Evolutionary conservation across 768 basidiomycete genomes (phyloP).

Genomic region (Symmetrospora coprosmae): DNA sequence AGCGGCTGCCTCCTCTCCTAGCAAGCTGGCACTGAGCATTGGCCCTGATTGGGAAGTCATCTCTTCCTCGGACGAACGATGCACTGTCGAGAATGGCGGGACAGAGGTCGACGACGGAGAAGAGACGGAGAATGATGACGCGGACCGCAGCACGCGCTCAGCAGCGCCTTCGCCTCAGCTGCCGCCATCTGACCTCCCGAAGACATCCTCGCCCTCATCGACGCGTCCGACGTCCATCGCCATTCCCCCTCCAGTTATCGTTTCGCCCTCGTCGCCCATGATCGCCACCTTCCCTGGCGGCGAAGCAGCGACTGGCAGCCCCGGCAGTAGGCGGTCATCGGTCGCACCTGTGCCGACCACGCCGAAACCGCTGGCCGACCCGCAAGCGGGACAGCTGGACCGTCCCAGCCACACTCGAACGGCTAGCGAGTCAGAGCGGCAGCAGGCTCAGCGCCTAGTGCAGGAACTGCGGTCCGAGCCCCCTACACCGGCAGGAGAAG

Average conservation of each 20-base stretch:
- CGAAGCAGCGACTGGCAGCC: no score
- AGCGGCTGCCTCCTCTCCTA: no score
- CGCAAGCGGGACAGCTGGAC: neutral
- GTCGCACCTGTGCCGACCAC: neutral
- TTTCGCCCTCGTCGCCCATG: conserved; percentile 5
- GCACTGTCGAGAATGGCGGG: neutral
- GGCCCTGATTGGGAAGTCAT: neutral
- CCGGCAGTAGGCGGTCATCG: neutral
- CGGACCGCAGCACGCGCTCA: neutral
- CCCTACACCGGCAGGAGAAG: neutral
- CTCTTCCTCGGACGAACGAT: neutral
- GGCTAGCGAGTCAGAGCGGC: conserved; percentile 6
- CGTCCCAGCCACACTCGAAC: neutral
- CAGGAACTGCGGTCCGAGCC: conserved; percentile 8
- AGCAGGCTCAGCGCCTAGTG: conserved; percentile 10
- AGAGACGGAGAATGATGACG: neutral
- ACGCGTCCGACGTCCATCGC: neutral
- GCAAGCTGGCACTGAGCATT: neutral
- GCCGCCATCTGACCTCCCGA: neutral
- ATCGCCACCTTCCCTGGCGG: no score
- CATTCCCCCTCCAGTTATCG: conserved; percentile 2
- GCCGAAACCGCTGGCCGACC: neutral
- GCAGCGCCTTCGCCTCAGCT: neutral
- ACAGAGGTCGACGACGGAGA: neutral
- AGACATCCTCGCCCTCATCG: neutral